Percentiles rank a stretch among this genome's conserved stretches.
Evolutionary conservation across 805 yeast species (phyloP).

Genomic region (Metschnikowia matae): DNA sequence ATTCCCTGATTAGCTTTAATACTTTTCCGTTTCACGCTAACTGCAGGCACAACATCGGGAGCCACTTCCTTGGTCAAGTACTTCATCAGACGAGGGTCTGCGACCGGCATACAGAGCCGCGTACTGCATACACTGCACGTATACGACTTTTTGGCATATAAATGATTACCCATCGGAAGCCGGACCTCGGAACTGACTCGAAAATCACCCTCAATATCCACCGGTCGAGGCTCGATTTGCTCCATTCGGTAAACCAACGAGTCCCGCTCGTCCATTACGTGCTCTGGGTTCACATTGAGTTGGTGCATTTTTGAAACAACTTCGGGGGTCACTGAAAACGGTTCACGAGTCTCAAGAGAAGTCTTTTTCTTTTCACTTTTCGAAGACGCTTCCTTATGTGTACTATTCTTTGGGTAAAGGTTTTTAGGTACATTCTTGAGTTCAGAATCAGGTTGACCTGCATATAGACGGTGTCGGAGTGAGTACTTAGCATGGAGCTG

Average conservation of each 20-base stretch:
- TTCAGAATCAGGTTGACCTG: not conserved
- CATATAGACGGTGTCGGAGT: conserved; percentile 3
- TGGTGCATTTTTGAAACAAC: conserved; percentile 7
- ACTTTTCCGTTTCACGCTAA: conserved; percentile 17
- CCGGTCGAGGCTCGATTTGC: conserved; percentile 1
- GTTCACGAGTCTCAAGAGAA: no score
- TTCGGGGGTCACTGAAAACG: not conserved
- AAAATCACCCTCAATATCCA: conserved; percentile 11
- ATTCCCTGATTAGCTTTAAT: not conserved
- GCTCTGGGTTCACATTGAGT: conserved; percentile 6
- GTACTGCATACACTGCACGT: conserved; percentile 30
- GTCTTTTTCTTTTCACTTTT: no score
- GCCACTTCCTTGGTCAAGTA: conserved; percentile 30
- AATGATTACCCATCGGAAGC: conserved; percentile 24
- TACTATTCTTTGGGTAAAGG: not conserved
- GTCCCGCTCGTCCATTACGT: conserved; percentile 7
- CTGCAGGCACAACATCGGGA: conserved; percentile 30
- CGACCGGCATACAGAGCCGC: conserved; percentile 23
- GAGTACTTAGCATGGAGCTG: conserved; percentile 11
- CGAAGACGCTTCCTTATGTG: not conserved
- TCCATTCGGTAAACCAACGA: conserved; percentile 6
- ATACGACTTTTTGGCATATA: conserved; percentile 23
- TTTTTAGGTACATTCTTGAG: not conserved
- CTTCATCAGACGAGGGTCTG: conserved; percentile 27
- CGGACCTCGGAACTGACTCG: not conserved